A percentile compares a stretch with the other conserved stretches of the same genome.
Evolutionary conservation across 164 flowering plant genomes (phyloP).

Genomic region (Santalum album): DNA sequence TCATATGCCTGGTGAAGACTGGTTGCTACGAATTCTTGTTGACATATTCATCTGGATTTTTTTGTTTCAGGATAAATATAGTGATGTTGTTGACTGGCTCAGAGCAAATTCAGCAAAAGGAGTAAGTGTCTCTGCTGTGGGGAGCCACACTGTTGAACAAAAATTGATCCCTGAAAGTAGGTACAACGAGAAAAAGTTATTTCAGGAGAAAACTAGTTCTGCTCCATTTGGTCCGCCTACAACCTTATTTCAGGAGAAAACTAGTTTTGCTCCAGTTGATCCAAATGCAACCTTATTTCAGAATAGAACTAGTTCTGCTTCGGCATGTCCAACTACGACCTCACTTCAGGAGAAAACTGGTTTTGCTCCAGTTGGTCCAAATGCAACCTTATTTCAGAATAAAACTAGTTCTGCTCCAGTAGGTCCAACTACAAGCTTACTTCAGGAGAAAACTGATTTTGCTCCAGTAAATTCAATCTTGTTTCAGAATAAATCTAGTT

Average conservation of each 20-base stretch:
- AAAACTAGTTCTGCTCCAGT: too few species aligned
- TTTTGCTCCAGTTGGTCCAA: slow-evolving; percentile 12
- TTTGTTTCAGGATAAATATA: slow-evolving; percentile 60
- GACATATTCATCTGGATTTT: slow-evolving; percentile 1
- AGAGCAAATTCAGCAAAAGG: slow-evolving; percentile 57
- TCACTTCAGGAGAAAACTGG: slow-evolving; percentile 27
- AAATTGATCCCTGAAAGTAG: slow-evolving; percentile 29
- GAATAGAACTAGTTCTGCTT: too few species aligned
- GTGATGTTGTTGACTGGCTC: slow-evolving; percentile 85
- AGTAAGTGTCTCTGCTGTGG: slow-evolving; percentile 15
- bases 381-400: background rate
- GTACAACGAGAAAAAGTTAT: slow-evolving; percentile 23
- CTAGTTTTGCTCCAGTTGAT: too few species aligned
- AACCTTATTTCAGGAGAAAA: too few species aligned
- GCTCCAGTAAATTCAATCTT: too few species aligned
- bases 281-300: too few species aligned
- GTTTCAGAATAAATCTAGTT: too few species aligned
- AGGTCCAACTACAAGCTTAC: background rate
- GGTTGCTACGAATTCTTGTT: background rate
- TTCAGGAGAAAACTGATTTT: slow-evolving; percentile 7
- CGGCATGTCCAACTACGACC: too few species aligned
- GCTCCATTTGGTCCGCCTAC: too few species aligned
- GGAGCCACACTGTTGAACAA: slow-evolving; percentile 20
- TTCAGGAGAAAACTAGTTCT: too few species aligned
- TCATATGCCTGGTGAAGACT: too few species aligned